phyloP scores from a whole-genome alignment of 2,329 filamentous ascomycete species.

The Talaromyces sp. region DNA sequence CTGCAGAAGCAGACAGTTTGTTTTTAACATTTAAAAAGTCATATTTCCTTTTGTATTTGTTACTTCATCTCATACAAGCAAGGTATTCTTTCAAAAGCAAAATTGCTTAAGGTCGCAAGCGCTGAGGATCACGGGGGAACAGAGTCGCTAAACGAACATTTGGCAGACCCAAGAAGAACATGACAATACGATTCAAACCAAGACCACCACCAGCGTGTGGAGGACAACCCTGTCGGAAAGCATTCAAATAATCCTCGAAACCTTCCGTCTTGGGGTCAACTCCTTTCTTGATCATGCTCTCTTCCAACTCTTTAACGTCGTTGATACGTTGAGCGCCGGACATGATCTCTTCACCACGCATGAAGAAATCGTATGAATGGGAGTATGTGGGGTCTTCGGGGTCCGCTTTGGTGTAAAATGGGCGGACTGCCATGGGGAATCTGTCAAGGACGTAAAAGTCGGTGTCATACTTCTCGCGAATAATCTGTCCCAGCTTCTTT shows the following conservation, averaged over 20 bases:
- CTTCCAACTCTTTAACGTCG: constrained; percentile 56
- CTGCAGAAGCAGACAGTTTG: background rate
- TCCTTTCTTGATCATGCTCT: constrained; percentile 58
- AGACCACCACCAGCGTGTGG: constrained; percentile 64
- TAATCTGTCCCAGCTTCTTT: constrained; percentile 74
- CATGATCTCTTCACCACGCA: constrained; percentile 68
- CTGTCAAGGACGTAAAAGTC: constrained; percentile 98
- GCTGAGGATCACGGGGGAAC: constrained; percentile 63
- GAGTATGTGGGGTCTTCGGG: constrained; percentile 63
- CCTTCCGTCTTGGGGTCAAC: constrained; percentile 59
- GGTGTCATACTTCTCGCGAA: constrained; percentile 84
- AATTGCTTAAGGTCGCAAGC: constrained; percentile 42
- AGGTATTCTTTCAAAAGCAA: background rate
- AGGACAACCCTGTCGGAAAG: constrained; percentile 62
- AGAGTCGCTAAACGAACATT: constrained; percentile 61
- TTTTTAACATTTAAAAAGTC: background rate
- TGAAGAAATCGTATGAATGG: constrained; percentile 68
- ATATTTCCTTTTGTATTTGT: constrained; percentile 3
- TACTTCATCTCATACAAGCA: background rate
- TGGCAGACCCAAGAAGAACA: constrained; percentile 63
- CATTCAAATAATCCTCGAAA: constrained; percentile 62
- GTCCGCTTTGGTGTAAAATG: constrained; percentile 88
- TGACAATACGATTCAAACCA: constrained; percentile 64
- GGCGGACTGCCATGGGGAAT: constrained; percentile 83
- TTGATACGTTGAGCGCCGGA: constrained; percentile 66